Percentiles rank a stretch among this genome's conserved stretches.
These are phyloP conservation scores for Chlorella vulgaris DNA, from an alignment of 139 green algal genomes.

Conservation along the genomic window DNA sequence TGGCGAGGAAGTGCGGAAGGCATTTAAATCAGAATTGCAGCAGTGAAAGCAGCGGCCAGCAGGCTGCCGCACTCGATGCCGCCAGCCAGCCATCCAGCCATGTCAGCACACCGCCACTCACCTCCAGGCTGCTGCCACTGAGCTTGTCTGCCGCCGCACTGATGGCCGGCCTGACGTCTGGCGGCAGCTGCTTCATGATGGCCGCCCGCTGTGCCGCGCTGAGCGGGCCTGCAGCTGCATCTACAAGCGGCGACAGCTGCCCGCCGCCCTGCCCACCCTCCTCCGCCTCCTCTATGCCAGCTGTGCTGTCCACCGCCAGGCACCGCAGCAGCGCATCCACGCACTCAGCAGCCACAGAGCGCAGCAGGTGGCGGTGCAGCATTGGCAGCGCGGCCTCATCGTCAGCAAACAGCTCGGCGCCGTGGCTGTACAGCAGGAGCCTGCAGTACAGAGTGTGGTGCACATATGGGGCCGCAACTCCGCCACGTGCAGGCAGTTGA, in stretches of 20 bases:
- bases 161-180: constrained; percentile 40
- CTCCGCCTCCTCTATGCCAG: neutral
- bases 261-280: neutral
- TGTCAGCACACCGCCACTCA: neutral
- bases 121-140: constrained; percentile 26
- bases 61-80: neutral
- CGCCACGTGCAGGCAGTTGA: neutral
- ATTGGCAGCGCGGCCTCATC: constrained; percentile 47
- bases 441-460: neutral
- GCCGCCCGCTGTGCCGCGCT: constrained; percentile 40
- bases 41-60: neutral
- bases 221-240: constrained; percentile 23
- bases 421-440: constrained; percentile 70
- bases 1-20: too few species aligned
- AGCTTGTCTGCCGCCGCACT: constrained; percentile 38
- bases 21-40: too few species aligned
- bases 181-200: constrained; percentile 40
- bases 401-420: constrained; percentile 53
- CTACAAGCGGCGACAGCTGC: neutral
- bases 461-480: neutral
- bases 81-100: neutral
- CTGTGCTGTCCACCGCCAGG: constrained; percentile 31
- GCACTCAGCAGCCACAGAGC: constrained; percentile 52
- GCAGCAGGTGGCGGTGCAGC: constrained; percentile 72
- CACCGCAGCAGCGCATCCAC: constrained; percentile 70